phyloP scores from a whole-genome alignment of 345 rosid species.

The Lepidium aucheri region DNA sequence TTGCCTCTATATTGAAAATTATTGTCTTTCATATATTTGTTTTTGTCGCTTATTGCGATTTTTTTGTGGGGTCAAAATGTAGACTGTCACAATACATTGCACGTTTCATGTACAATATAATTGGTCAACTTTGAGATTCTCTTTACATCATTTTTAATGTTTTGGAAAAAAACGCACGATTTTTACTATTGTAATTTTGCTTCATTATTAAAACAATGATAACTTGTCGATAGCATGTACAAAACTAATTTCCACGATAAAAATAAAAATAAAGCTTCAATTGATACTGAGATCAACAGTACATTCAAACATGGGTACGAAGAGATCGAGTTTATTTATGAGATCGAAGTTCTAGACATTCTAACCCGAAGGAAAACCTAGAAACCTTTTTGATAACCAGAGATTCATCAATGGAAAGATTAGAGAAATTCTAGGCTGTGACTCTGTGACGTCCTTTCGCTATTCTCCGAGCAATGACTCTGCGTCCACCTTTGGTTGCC shows the following conservation, averaged over 20 bases:
- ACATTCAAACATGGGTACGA: conserved; percentile 7
- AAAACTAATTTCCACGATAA: neutral
- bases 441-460: conserved; percentile 93
- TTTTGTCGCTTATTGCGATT: conserved; percentile 17
- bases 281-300: conserved; percentile 4
- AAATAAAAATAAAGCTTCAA: neutral
- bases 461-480: conserved; percentile 92
- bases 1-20: conserved; percentile 18
- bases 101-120: conserved; percentile 12
- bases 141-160: neutral
- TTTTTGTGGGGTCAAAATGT: conserved; percentile 18
- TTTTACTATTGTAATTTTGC: neutral
- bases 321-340: conserved; percentile 8
- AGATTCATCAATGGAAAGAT: neutral
- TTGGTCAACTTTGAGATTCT: conserved; percentile 28
- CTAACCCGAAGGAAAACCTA: neutral
- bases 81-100: conserved; percentile 23
- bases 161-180: neutral
- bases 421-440: conserved; percentile 46
- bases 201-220: neutral
- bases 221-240: neutral
- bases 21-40: conserved; percentile 25
- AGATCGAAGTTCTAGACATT: neutral
- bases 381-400: neutral
- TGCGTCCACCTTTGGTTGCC: conserved; percentile 94